phyloP scores from a whole-genome alignment of 768 basidiomycete genomes.

The Phylloporus scabripes region DNA sequence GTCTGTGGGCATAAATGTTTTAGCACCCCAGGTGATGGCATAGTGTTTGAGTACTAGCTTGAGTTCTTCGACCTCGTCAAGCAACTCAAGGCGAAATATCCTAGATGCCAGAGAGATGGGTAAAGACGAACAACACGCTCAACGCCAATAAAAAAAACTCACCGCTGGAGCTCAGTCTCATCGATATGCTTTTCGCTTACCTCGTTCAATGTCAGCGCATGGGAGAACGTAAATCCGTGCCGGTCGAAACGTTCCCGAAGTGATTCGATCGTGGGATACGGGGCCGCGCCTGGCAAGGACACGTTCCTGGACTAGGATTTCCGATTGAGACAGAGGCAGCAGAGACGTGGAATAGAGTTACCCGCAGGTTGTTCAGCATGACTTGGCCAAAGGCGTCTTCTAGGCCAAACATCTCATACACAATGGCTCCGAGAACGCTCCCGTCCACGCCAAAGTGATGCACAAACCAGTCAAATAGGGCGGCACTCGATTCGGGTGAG shows the following conservation, averaged over 20 bases:
- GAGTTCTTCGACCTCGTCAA: constrained; percentile 94
- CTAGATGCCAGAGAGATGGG: constrained; percentile 33
- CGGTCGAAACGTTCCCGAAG: constrained; percentile 55
- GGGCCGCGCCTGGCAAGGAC: constrained; percentile 63
- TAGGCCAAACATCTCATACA: constrained; percentile 94
- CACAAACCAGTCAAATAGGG: constrained; percentile 68
- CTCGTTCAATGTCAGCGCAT: constrained; percentile 62
- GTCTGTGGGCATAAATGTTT: neutral
- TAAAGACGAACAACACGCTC: neutral
- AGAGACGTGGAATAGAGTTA: constrained; percentile 24
- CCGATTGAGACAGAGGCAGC: neutral
- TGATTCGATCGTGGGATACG: constrained; percentile 52
- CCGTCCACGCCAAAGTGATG: constrained; percentile 36
- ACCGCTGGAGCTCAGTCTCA: constrained; percentile 54
- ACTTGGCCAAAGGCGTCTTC: constrained; percentile 87
- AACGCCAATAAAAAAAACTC: constrained; percentile 7
- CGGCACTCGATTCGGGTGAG: constrained; percentile 48
- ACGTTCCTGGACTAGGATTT: constrained; percentile 59
- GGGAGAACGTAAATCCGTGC: constrained; percentile 49
- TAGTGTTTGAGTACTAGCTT: constrained; percentile 88
- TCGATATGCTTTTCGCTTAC: constrained; percentile 52
- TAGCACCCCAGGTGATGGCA: constrained; percentile 67
- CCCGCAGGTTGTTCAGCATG: constrained; percentile 85
- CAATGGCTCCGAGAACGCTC: constrained; percentile 45
- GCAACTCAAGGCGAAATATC: constrained; percentile 73